Evolutionary conservation across 73 alveolate species (phyloP).

Genomic region (Vitrella brassicaformis): DNA sequence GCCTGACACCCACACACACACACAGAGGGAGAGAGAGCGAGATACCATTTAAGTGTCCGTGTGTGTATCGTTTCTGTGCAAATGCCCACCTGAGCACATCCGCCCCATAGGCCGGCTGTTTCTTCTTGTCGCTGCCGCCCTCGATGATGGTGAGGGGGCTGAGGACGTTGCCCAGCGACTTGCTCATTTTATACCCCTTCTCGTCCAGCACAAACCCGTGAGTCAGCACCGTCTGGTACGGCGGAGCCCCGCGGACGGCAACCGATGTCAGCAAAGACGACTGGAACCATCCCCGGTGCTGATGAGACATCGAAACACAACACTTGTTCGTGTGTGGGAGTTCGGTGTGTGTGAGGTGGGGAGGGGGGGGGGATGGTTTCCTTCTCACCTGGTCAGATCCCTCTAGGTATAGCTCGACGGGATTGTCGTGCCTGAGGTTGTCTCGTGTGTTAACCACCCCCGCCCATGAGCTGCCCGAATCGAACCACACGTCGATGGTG

Average conservation of each 20-base stretch:
- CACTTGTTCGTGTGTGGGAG: too few species aligned
- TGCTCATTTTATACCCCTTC: slow-evolving; percentile 29
- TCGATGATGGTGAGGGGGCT: slow-evolving; percentile 23
- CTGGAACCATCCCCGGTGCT: slow-evolving; percentile 42
- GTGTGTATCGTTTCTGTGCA: too few species aligned
- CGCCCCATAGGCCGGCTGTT: slow-evolving; percentile 8
- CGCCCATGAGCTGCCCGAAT: slow-evolving; percentile 37
- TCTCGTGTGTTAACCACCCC: neutral
- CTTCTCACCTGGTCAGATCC: too few species aligned
- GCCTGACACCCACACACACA: too few species aligned
- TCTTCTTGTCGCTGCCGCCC: slow-evolving; percentile 20
- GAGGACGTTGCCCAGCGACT: slow-evolving; percentile 28
- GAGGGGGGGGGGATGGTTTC: too few species aligned
- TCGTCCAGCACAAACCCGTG: slow-evolving; percentile 30
- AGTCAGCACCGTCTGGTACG: slow-evolving; percentile 6
- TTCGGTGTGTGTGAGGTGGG: too few species aligned
- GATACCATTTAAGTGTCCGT: too few species aligned
- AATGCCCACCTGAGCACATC: neutral
- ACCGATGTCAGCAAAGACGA: slow-evolving; percentile 27
- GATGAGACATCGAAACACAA: too few species aligned
- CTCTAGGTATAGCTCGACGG: slow-evolving; percentile 28
- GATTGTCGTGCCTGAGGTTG: slow-evolving; percentile 6
- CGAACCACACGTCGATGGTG: slow-evolving; percentile 40
- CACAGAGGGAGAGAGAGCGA: too few species aligned
- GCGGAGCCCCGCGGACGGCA: neutral